Evolutionary conservation across 1,284 basidiomycete genomes (phyloP).

Genomic region (Flammula alnicola): DNA sequence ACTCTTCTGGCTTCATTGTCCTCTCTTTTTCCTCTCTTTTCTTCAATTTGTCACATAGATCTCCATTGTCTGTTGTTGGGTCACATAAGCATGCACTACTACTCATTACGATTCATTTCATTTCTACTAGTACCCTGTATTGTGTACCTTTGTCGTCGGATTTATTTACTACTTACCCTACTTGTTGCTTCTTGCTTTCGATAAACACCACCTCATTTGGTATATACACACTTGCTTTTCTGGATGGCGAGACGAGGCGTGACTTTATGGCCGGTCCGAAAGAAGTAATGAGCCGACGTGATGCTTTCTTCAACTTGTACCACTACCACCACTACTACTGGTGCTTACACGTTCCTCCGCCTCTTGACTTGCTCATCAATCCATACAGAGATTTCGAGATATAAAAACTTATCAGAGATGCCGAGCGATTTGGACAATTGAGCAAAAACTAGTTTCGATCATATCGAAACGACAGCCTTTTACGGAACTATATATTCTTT

Average conservation of each 20-base stretch:
- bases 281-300: neutral
- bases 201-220: slow-evolving; percentile 11
- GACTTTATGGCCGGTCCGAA: neutral
- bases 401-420: slow-evolving; percentile 28
- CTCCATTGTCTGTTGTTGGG: too few relatives aligned
- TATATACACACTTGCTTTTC: slow-evolving; percentile 7
- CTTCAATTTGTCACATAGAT: slow-evolving; percentile 10
- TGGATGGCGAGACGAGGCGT: too few relatives aligned
- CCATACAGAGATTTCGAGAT: neutral
- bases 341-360: neutral
- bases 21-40: slow-evolving; percentile 9
- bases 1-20: slow-evolving; percentile 9
- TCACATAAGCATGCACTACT: too few relatives aligned
- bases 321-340: slow-evolving; percentile 9
- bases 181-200: slow-evolving; percentile 12
- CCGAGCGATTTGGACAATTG: slow-evolving; percentile 49
- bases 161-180: too few relatives aligned
- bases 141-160: neutral
- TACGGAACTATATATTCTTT: neutral
- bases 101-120: neutral
- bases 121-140: neutral
- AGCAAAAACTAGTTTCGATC: slow-evolving; percentile 18
- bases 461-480: neutral
- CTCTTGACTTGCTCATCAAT: neutral
- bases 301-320: neutral